Conservation (phyloP, 345 rosid species). For the Combretum micranthum region DNA sequence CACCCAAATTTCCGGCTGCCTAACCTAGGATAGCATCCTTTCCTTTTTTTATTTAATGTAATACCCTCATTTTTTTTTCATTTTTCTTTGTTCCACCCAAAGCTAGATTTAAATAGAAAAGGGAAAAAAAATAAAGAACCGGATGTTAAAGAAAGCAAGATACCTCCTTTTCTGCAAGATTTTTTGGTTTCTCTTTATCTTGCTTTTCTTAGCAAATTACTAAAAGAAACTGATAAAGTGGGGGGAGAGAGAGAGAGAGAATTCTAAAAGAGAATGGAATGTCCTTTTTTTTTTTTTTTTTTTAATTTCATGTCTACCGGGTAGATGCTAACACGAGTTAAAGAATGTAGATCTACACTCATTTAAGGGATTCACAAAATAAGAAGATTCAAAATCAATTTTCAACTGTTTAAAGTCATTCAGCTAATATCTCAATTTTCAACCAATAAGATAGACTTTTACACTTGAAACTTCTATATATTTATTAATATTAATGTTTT, state of each 20-base stretch:
- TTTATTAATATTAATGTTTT: neutral
- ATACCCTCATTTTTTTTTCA: neutral
- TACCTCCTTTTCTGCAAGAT: conserved; percentile 10
- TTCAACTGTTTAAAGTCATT: too few relatives aligned
- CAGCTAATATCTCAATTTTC: too few relatives aligned
- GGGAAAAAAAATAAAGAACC: conserved; percentile 15
- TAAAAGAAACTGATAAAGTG: neutral
- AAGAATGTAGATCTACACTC: neutral
- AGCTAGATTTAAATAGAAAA: conserved; percentile 1
- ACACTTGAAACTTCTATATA: too few relatives aligned
- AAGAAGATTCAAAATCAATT: too few relatives aligned
- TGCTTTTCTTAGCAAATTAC: conserved; percentile 7
- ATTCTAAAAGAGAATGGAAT: conserved; percentile 18
- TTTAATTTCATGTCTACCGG: too few relatives aligned
- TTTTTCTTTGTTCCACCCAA: neutral
- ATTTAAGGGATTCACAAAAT: neutral
- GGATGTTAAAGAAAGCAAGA: conserved; percentile 17
- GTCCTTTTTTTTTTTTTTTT: conserved; percentile 3
- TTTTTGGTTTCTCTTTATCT: conserved; percentile 2
- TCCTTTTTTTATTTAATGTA: neutral
- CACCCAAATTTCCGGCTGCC: too few relatives aligned
- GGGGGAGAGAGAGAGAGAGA: conserved; percentile 9
- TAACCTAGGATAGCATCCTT: neutral
- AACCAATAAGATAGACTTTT: too few relatives aligned
- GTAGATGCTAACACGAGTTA: too few relatives aligned